Conservation (phyloP, 495 filamentous ascomycete genomes). For the Daldinia decipiens region DNA sequence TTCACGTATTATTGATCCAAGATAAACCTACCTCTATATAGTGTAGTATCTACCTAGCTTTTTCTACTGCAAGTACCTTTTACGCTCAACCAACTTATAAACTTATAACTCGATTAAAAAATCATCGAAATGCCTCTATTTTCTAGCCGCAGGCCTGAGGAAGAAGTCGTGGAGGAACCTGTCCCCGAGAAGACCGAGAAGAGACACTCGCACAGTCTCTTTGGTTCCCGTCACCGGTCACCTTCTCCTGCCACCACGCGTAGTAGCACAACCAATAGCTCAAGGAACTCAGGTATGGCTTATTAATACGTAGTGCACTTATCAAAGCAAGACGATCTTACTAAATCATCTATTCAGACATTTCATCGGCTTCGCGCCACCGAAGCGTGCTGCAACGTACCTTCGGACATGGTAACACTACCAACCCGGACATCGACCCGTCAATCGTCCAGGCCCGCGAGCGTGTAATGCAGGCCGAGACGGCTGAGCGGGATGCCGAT, state of each 20-base stretch:
- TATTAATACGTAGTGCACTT: conserved; percentile 19
- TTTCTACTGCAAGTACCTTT: background rate
- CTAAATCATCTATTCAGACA: conserved; percentile 19
- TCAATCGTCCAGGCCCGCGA: conserved; percentile 67
- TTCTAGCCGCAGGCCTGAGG: conserved; percentile 50
- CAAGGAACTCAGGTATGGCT: conserved; percentile 39
- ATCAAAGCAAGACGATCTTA: conserved; percentile 3
- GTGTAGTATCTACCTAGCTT: background rate
- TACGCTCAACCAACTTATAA: conserved; percentile 12
- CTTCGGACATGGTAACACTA: conserved; percentile 56
- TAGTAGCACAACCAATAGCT: conserved; percentile 47
- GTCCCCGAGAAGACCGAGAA: conserved; percentile 51
- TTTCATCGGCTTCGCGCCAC: conserved; percentile 41
- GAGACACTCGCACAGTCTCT: conserved; percentile 52
- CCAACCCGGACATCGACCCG: conserved; percentile 62
- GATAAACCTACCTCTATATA: background rate
- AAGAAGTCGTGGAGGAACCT: conserved; percentile 53
- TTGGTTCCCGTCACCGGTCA: conserved; percentile 58
- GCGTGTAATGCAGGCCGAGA: conserved; percentile 66
- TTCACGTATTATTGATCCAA: background rate
- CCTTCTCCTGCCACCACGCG: conserved; percentile 49
- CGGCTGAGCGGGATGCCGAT: conserved; percentile 70
- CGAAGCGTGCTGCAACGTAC: conserved; percentile 54
- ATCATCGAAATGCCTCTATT: conserved; percentile 60
- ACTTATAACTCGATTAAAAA: conserved; percentile 5